Conservation (phyloP, 1,139 yeast genomes). For the Yamadazyma aaseri region DNA sequence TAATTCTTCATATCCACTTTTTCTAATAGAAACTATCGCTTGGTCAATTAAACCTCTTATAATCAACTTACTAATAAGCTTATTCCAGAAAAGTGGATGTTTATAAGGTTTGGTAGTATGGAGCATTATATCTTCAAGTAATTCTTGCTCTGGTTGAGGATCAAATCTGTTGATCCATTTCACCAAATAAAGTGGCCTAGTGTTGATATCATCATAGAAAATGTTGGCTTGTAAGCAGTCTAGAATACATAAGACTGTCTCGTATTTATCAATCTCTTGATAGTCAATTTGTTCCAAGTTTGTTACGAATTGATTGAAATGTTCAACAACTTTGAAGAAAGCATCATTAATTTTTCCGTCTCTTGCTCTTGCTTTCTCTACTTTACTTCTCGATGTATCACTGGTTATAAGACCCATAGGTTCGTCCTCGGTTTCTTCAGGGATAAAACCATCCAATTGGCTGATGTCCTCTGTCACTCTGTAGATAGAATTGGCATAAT, state of each 20-base stretch:
- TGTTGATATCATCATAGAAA: slow-evolving; percentile 42
- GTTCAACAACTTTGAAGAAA: slow-evolving; percentile 26
- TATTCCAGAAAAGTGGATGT: slow-evolving; percentile 64
- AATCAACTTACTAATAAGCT: slow-evolving; percentile 53
- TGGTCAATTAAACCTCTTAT: slow-evolving; percentile 63
- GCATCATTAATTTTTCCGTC: slow-evolving; percentile 24
- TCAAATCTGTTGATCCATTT: slow-evolving; percentile 72
- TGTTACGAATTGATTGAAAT: slow-evolving; percentile 18
- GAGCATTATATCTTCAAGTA: slow-evolving; percentile 46
- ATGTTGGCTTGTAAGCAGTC: slow-evolving; percentile 56
- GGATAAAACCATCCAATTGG: slow-evolving; percentile 14
- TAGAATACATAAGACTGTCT: slow-evolving; percentile 42
- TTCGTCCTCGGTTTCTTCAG: slow-evolving; percentile 23
- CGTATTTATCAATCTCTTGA: slow-evolving; percentile 18
- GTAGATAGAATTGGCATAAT: slow-evolving; percentile 33
- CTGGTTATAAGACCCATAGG: slow-evolving; percentile 36
- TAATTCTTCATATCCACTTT: slow-evolving; percentile 41
- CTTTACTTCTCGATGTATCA: slow-evolving; percentile 13
- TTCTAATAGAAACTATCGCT: slow-evolving; percentile 48
- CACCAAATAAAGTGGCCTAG: slow-evolving; percentile 45
- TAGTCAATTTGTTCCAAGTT: slow-evolving; percentile 16
- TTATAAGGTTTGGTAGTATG: slow-evolving; percentile 45
- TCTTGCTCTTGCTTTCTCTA: slow-evolving; percentile 10
- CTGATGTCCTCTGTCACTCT: slow-evolving; percentile 34
- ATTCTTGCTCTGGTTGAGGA: slow-evolving; percentile 52